These are phyloP conservation scores for Corrigiola litoralis DNA, from an alignment of 179 eudicot species.

Conservation along the genomic window DNA sequence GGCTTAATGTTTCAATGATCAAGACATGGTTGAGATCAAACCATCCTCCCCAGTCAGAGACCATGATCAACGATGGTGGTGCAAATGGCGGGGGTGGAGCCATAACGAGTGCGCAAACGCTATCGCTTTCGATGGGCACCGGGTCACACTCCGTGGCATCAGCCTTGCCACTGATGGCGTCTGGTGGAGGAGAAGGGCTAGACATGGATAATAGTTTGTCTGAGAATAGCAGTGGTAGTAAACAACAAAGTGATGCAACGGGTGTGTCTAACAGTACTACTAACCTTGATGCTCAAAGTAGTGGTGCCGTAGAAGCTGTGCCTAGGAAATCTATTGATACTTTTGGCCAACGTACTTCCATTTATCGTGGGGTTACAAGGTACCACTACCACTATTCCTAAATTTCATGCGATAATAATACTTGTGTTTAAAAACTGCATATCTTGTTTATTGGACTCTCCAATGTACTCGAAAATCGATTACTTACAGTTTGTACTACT, in stretches of 20 bases:
- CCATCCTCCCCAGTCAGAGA: constrained; percentile 36
- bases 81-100: neutral
- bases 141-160: constrained; percentile 30
- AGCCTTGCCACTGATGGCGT: constrained; percentile 32
- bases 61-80: neutral
- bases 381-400: neutral
- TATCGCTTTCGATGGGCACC: constrained; percentile 74
- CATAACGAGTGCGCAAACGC: constrained; percentile 29
- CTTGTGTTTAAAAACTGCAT: neutral
- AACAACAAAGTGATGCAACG: constrained; percentile 27
- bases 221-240: constrained; percentile 26
- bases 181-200: constrained; percentile 32
- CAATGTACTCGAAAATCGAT: constrained; percentile 5
- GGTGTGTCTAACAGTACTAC: constrained; percentile 15
- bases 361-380: constrained; percentile 95
- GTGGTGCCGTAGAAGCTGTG: constrained; percentile 51
- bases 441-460: neutral
- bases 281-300: constrained; percentile 34
- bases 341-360: constrained; percentile 93
- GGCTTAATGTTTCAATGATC: constrained; percentile 63
- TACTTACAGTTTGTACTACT: no score
- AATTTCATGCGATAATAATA: neutral
- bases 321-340: constrained; percentile 74
- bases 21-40: constrained; percentile 74
- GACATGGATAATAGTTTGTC: constrained; percentile 32